Base-by-base conservation (phyloP, 1,284 basidiomycete genomes). In the Rhizoctonia solani region DNA sequence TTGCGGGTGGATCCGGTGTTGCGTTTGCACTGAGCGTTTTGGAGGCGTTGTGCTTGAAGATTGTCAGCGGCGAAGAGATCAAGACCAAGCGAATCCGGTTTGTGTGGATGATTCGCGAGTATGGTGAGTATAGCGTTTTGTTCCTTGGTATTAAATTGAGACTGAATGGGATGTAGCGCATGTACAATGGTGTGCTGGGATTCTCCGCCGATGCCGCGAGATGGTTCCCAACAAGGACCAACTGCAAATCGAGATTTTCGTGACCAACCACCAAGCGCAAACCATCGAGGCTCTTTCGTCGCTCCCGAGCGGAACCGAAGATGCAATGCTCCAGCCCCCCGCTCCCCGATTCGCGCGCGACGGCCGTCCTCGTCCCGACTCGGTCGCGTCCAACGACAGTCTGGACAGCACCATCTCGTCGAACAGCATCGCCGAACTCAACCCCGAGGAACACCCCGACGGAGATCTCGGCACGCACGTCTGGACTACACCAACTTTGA, bases 91-190 rank as follows among this genome's bases (percentile, higher is more conserved):
- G 90, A 1, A 82, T 93, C 0, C 81, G 91, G 25, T 92, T 95
- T 71, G 84, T 94, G 2, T 95, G 93, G 93, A 83, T 94, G 54
- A 81, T 92, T 54, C 81, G 90, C 56, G 92, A 94, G 74, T 92
- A 88, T 74, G 83, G 89, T 89, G 68, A 75, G 85, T 81, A 11
- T 11, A 29, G 52, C 54, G 55, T 56, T 67, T 13, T 9, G 21
- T 21, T 21, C 16, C 52, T 56, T 39, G 11, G 42, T 49, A 67
- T 65, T 69, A 27, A 19, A 27, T 46, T 46, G 32, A 11, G 29
- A 30, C 2, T 46, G 16, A 19, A 49, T n/a, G 46, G 6, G 39
- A 34, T 52, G 16, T 71, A 90, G 89, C 87, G n/a, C 90, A 94
- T 74, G 80, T 93, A 42, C 87, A 89, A 67, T 94, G 92, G 92